Evolutionary conservation across 2,329 filamentous ascomycete species (phyloP).

Genomic region (Fusarium sp.): DNA sequence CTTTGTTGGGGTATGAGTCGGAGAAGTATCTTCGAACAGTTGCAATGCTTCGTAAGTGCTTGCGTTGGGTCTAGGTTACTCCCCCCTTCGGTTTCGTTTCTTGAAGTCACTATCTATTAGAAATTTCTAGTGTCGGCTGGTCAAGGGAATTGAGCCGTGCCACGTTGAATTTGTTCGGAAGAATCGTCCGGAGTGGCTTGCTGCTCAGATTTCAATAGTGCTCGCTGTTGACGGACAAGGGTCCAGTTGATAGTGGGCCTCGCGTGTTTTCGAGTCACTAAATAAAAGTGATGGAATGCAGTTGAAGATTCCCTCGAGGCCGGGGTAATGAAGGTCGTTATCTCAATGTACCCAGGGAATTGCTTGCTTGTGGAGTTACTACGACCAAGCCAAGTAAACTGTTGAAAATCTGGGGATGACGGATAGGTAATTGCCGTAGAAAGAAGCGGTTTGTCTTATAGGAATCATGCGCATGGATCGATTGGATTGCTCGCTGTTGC

Average conservation of each 20-base stretch:
- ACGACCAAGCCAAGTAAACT: conserved; percentile 21
- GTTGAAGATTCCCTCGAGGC: conserved; percentile 19
- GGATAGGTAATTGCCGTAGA: conserved; percentile 11
- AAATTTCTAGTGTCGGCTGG: conserved; percentile 34
- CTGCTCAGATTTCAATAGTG: conserved; percentile 24
- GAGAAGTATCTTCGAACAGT: conserved; percentile 9
- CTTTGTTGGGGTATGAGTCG: conserved; percentile 7
- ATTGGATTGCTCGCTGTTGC: conserved; percentile 23
- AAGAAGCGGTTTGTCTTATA: conserved; percentile 28
- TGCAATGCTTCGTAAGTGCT: conserved; percentile 34
- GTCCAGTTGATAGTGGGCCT: conserved; percentile 30
- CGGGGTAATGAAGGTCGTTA: conserved; percentile 27
- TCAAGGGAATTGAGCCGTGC: conserved; percentile 39
- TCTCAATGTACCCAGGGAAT: conserved; percentile 24
- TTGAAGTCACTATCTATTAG: conserved; percentile 40
- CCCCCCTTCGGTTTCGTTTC: conserved; percentile 2
- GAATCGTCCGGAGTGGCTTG: conserved; percentile 41
- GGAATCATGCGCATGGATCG: conserved; percentile 23
- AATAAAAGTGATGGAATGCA: conserved; percentile 19
- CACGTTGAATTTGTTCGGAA: conserved; percentile 35
- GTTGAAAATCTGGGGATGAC: conserved; percentile 28
- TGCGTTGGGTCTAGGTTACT: conserved; percentile 21
- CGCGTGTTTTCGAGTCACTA: conserved; percentile 27
- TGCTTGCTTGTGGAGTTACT: conserved; percentile 21
- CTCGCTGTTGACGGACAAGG: conserved; percentile 27